Evolutionary conservation across 1,284 basidiomycete species (phyloP).

Genomic region (Waitea zeae): DNA sequence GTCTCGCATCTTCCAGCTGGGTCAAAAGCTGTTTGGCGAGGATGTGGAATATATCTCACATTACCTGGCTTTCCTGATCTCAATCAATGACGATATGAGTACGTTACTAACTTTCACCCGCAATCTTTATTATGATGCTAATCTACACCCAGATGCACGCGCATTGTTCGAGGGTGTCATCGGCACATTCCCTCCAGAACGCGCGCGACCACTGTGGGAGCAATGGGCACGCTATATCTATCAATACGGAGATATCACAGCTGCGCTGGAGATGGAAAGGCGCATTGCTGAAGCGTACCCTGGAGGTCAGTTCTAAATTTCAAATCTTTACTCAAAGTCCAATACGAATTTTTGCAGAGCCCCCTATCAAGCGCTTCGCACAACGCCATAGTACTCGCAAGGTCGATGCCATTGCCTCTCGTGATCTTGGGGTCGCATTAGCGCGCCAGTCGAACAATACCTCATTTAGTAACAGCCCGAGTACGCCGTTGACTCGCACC

Average conservation of each 20-base stretch:
- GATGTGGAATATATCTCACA: conserved; percentile 78
- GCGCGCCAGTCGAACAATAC: conserved; percentile 13
- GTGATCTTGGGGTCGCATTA: conserved; percentile 70
- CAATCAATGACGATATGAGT: conserved; percentile 94
- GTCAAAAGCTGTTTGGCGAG: conserved; percentile 72
- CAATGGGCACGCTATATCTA: conserved; percentile 94
- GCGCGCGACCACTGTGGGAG: conserved; percentile 83
- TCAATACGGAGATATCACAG: conserved; percentile 85
- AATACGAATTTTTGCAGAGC: conserved; percentile 29
- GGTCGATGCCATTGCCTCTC: conserved; percentile 77
- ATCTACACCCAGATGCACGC: conserved; percentile 56
- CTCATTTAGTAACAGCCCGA: conserved; percentile 14
- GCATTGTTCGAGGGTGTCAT: conserved; percentile 89
- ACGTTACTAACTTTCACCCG: conserved; percentile 18
- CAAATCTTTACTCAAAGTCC: conserved; percentile 3
- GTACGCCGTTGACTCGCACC: conserved; percentile 31
- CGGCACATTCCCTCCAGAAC: conserved; percentile 60
- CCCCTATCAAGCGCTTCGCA: conserved; percentile 82
- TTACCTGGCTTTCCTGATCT: conserved; percentile 88
- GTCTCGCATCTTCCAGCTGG: conserved; percentile 87
- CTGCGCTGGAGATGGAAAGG: conserved; percentile 77
- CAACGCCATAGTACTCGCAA: conserved; percentile 79
- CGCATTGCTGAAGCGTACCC: conserved; percentile 82
- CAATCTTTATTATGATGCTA: conserved; percentile 3
- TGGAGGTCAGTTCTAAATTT: conserved; percentile 33